Conservation (phyloP, 2,329 filamentous ascomycete species). For the Monilinia aucupariae region DNA sequence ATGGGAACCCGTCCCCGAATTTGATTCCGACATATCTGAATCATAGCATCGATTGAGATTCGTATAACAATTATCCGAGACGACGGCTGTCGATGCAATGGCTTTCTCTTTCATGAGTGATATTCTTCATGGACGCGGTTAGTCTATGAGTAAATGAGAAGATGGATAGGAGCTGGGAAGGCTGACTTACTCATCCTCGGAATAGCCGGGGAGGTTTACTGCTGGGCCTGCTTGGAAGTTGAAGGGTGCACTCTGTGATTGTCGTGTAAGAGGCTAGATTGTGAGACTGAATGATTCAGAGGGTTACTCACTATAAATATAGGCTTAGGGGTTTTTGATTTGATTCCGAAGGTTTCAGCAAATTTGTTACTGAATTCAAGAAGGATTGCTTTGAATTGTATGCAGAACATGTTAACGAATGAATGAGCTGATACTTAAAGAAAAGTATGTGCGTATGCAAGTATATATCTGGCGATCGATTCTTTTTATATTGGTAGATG, state of each 20-base stretch:
- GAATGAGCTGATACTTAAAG: background rate
- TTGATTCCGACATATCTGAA: slow-evolving; percentile 17
- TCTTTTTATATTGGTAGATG: background rate
- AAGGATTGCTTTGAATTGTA: slow-evolving; percentile 17
- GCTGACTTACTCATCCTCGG: slow-evolving; percentile 52
- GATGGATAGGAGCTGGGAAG: background rate
- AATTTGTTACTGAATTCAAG: slow-evolving; percentile 21
- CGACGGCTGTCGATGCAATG: slow-evolving; percentile 32
- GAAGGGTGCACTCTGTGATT: slow-evolving; percentile 52
- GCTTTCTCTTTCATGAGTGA: slow-evolving; percentile 35
- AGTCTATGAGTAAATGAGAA: background rate
- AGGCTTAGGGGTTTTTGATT: slow-evolving; percentile 20
- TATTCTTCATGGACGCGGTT: slow-evolving; percentile 21
- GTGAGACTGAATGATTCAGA: background rate
- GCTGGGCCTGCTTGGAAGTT: slow-evolving; percentile 50
- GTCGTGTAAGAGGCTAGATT: slow-evolving; percentile 25
- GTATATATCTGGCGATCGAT: background rate
- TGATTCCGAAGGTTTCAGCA: slow-evolving; percentile 21
- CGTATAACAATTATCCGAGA: slow-evolving; percentile 23
- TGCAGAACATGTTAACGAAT: slow-evolving; percentile 19
- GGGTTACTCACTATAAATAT: slow-evolving; percentile 21
- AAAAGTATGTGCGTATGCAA: slow-evolving; percentile 11
- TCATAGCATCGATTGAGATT: slow-evolving; percentile 15
- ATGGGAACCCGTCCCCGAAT: slow-evolving; percentile 23
- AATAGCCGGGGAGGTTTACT: slow-evolving; percentile 49